Base-by-base conservation (phyloP, 2,329 filamentous ascomycete species). In the Botrytis hyacinthi region DNA sequence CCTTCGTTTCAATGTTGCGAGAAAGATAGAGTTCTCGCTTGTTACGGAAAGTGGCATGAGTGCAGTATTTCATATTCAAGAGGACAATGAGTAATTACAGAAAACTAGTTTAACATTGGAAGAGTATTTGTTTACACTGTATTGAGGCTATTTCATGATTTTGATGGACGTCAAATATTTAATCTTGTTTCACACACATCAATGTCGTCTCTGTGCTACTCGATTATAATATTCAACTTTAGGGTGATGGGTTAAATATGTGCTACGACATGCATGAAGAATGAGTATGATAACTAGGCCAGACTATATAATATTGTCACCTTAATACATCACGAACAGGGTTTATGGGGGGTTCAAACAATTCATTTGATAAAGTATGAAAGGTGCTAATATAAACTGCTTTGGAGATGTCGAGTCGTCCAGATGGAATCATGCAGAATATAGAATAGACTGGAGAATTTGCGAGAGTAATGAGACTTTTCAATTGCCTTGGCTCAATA, bases 401-500 rank as follows among this genome's bases (percentile, higher is more conserved):
- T 42, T 57, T 12, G 35, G n/a, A 44, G 10, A 57, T 57, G 66
- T 69, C 35, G 8, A 57, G 48, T 26, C 48, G n/a, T 59, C 66
- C 35, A 57, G 46, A 54, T 22, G 26, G 22, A 26, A 29, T 14
- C n/a, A 44, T 32, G 29, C 66, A 57, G n/a, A 57, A 68, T 42
- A 44, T 48, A 57, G 37, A 29, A 42, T 46, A 57, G 51, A 46
- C 63, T n/a, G 26, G 66, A 44, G n/a, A 12, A 42, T 61, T 69
- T 26, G 22, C n/a, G 42, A 54, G 61, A 57, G 54, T 65, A 40
- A 68, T 72, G 16, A 51, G 59, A 70, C 29, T 66, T 74, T 71
- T 73, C 59, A 51, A 77, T 76, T 78, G 74, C 63, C 60, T 76
- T 73, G 65, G 71, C 62, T 63, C 63, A 54, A 71, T 70, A 68